Evolutionary conservation across 1,139 yeast species (phyloP).

Genomic region (Taphrina communis): DNA sequence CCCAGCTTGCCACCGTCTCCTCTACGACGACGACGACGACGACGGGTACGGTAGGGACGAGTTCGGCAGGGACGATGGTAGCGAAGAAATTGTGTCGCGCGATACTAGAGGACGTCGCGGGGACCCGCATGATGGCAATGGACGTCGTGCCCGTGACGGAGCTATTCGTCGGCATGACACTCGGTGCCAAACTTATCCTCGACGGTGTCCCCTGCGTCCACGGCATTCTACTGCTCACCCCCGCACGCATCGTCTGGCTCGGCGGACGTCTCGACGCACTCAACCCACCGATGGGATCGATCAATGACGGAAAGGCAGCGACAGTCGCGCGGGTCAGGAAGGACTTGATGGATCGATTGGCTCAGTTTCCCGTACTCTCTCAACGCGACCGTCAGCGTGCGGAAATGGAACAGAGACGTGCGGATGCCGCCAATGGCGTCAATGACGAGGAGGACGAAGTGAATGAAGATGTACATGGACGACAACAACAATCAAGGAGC

Average conservation of each 20-base stretch:
- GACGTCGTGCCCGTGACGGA: background rate
- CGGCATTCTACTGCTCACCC: constrained; percentile 12
- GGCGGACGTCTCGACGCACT: constrained; percentile 14
- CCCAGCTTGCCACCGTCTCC: background rate
- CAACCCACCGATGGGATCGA: background rate
- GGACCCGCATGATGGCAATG: background rate
- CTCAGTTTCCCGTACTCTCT: background rate
- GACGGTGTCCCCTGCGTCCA: background rate
- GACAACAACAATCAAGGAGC: background rate
- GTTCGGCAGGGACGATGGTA: background rate
- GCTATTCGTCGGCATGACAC: constrained; percentile 2
- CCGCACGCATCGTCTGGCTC: constrained; percentile 8
- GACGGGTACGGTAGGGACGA: background rate
- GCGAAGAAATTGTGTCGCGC: constrained; percentile 10
- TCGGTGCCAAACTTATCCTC: constrained; percentile 15
- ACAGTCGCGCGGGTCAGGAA: background rate
- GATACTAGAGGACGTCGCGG: background rate
- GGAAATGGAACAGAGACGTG: background rate
- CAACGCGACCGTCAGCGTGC: constrained; percentile 10
- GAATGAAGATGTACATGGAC: no score
- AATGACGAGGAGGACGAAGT: background rate
- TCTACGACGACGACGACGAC: background rate
- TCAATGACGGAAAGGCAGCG: background rate
- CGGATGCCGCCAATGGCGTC: background rate
- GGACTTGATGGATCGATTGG: constrained; percentile 2